These are phyloP conservation scores for Microcyclosporella mali DNA, from an alignment of 2,329 filamentous ascomycete species.

Conservation along the genomic window DNA sequence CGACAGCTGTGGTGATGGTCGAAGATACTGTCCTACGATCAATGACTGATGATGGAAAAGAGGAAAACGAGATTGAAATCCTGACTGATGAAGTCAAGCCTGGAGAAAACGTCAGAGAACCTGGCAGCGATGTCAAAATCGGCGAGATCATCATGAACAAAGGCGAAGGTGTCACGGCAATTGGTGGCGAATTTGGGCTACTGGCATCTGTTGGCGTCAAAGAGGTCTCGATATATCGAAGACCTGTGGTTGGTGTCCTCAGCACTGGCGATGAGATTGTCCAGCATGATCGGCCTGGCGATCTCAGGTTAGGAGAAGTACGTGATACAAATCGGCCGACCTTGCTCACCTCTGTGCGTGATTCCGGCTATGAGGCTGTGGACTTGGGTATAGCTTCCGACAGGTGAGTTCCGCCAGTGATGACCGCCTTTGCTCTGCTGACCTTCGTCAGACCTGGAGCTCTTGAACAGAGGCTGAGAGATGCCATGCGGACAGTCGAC, in stretches of 20 bases:
- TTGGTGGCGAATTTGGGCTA: slow-evolving; percentile 86
- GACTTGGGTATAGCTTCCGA: slow-evolving; percentile 84
- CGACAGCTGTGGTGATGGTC: slow-evolving; percentile 92
- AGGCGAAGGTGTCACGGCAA: slow-evolving; percentile 75
- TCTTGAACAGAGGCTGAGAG: slow-evolving; percentile 70
- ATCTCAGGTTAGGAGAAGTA: slow-evolving; percentile 72
- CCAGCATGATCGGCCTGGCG: slow-evolving; percentile 57
- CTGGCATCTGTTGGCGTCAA: slow-evolving; percentile 75
- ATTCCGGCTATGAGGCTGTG: slow-evolving; percentile 69
- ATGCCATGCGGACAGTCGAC: slow-evolving; percentile 67
- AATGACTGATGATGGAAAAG: slow-evolving; percentile 69
- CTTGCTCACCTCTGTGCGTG: slow-evolving; percentile 67
- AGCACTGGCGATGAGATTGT: slow-evolving; percentile 96
- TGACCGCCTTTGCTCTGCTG: background rate
- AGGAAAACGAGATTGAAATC: slow-evolving; percentile 85
- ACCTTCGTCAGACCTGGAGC: slow-evolving; percentile 49
- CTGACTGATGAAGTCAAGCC: slow-evolving; percentile 66
- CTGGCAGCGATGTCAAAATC: slow-evolving; percentile 76
- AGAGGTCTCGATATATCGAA: slow-evolving; percentile 65
- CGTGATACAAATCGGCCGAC: slow-evolving; percentile 89
- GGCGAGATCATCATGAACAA: slow-evolving; percentile 65
- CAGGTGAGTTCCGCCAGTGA: slow-evolving; percentile 37
- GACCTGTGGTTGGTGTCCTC: slow-evolving; percentile 75
- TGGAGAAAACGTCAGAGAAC: slow-evolving; percentile 83
- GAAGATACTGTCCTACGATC: slow-evolving; percentile 79